A percentile compares a stretch with the other conserved stretches of the same genome.
These are phyloP conservation scores for Camellia lanceoleosa DNA, from an alignment of 148 eudicot genomes.

Conservation along the genomic window DNA sequence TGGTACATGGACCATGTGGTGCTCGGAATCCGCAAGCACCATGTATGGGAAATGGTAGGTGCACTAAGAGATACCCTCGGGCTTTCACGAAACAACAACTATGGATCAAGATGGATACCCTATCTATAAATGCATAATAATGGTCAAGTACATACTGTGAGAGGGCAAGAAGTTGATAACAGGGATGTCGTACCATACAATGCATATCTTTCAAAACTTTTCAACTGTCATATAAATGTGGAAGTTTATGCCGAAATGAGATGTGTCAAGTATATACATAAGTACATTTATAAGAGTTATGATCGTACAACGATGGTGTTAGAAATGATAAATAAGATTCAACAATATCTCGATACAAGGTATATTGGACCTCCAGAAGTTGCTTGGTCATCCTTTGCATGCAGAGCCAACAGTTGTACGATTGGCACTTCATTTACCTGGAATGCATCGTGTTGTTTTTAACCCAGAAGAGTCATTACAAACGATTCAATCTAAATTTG, in stretches of 20 bases:
- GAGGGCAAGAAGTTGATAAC: neutral
- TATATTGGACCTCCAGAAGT: neutral
- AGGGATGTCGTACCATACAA: neutral
- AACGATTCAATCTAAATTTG: neutral
- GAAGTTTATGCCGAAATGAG: neutral
- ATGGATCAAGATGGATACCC: too few species aligned
- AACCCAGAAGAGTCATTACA: neutral
- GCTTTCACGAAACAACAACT: neutral
- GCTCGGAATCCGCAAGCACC: neutral
- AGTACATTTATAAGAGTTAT: too few species aligned
- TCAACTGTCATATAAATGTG: neutral
- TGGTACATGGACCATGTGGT: constrained; percentile 10
- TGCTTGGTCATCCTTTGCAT: neutral
- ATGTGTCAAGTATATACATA: too few species aligned
- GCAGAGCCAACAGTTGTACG: neutral
- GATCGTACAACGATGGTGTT: too few species aligned
- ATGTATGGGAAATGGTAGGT: neutral
- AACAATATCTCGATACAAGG: neutral
- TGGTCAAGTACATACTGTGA: too few species aligned
- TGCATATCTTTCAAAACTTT: neutral
- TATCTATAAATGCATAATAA: too few species aligned
- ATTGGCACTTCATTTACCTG: neutral
- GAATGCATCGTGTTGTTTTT: neutral
- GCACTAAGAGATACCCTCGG: neutral
- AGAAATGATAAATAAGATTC: too few species aligned